Base-by-base conservation (phyloP, 2,329 filamentous ascomycete genomes). In the Penicillium sp. region DNA sequence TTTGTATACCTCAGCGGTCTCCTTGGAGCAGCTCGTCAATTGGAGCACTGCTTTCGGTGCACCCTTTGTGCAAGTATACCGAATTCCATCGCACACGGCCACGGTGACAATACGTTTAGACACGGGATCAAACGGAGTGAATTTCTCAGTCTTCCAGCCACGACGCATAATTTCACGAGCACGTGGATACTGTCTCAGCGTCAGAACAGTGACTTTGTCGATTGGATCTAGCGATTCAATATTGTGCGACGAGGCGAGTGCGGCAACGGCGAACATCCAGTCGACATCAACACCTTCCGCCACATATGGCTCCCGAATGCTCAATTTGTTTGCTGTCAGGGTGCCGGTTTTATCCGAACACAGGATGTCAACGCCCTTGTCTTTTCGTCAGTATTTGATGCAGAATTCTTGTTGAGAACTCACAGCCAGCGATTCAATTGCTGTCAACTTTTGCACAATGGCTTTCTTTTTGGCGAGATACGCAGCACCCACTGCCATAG, bases 341-440 rank as follows among this genome's bases (percentile, higher is more conserved):
- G 88, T 92, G 75, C 88, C 88, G 9, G 88, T 91, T 80, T 92
- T 91, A 75, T 92, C 88, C 57, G 88, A 91, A 77, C 88, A 92
- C 61, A 90, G 82, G 62, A 91, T 86, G 70, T 90, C 87, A 57
- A 90, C 88, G 79, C 88, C 75, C 72, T 76, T 18, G 14, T 4
- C 13, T n/a, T 14, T 45, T 27, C 41, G 56, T 65, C 53, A 56
- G 53, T 38, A 42, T 57, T n/a, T 45, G 32, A 34, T 2, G 21
- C 2, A 38, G 5, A 29, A 1, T 29, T 4, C 9, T 14, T 24
- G 16, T 24, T 13, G 16, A n/a, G 4, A 5, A 68, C 74, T 51
- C 71, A 77, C 85, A 65, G 87, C 87, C 50, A 89, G 79, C 29
- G 88, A 90, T 75, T 90, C 88, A 61, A 90, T 90, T 48, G 88